Evolutionary conservation across 2,329 filamentous ascomycete species (phyloP).

Genomic region (Aspergillus thermomutatus): DNA sequence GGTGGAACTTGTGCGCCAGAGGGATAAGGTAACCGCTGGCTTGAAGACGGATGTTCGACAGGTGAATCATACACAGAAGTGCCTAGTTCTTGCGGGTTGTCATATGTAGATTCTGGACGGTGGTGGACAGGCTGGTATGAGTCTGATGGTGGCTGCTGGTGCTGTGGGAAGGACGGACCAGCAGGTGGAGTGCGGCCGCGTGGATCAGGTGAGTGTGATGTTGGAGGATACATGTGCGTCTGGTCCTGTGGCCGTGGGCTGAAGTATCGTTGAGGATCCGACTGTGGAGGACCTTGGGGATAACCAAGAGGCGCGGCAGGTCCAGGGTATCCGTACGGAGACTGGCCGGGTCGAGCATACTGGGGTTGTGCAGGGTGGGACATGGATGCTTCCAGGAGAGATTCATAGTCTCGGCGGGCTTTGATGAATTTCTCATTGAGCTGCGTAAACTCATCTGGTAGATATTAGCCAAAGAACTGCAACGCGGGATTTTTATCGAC

Average conservation of each 20-base stretch:
- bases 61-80: constrained; percentile 76
- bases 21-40: constrained; percentile 33
- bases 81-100: constrained; percentile 71
- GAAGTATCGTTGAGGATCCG: constrained; percentile 68
- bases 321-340: constrained; percentile 33
- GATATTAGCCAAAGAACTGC: constrained; percentile 10
- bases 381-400: constrained; percentile 94
- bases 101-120: constrained; percentile 65
- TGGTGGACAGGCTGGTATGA: constrained; percentile 46
- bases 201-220: constrained; percentile 40
- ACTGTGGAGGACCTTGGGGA: constrained; percentile 41
- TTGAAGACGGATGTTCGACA: constrained; percentile 42
- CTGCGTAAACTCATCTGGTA: constrained; percentile 90
- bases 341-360: constrained; percentile 61
- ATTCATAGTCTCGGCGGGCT: constrained; percentile 92
- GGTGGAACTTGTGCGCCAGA: constrained; percentile 24
- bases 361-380: constrained; percentile 78
- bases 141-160: constrained; percentile 51
- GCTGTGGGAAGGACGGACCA: constrained; percentile 35
- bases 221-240: constrained; percentile 38
- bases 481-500: not conserved
- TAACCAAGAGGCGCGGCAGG: constrained; percentile 28
- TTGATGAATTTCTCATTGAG: constrained; percentile 99
- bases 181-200: constrained; percentile 34
- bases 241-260: constrained; percentile 54